Percentiles rank a stretch among this genome's conserved stretches.
Evolutionary conservation across 305 asterid genomes (phyloP).

Genomic region (Fraxinus latifolia): DNA sequence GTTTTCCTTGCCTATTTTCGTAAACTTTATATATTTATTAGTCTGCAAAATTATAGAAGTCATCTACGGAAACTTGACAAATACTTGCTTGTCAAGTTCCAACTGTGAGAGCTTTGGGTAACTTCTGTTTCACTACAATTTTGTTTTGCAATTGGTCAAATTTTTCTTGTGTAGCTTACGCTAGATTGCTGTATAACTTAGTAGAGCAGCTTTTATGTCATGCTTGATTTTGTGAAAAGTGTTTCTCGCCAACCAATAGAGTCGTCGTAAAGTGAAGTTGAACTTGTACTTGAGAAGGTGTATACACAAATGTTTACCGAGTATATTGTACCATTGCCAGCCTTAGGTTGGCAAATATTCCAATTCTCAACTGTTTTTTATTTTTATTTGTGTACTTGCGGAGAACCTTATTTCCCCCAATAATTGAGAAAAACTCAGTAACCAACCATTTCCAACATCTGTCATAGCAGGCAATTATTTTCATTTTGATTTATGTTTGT

Average conservation of each 20-base stretch:
- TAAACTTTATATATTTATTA: background rate
- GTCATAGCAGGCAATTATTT: background rate
- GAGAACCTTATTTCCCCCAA: background rate
- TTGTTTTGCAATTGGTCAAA: background rate
- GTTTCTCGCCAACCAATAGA: background rate
- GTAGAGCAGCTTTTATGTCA: background rate
- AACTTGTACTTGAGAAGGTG: background rate
- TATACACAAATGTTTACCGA: background rate
- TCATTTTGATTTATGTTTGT: background rate
- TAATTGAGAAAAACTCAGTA: background rate
- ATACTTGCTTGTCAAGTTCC: background rate
- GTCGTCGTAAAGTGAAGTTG: background rate
- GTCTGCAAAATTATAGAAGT: background rate
- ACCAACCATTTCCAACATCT: background rate
- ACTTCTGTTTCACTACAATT: background rate
- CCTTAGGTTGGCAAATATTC: background rate
- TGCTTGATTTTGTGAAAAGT: background rate
- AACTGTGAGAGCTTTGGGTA: background rate
- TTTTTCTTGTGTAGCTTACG: background rate
- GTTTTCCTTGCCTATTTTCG: background rate
- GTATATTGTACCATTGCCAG: background rate
- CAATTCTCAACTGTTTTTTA: background rate
- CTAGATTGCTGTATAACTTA: background rate
- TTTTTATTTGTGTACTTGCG: background rate
- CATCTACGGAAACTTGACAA: background rate